Evolutionary conservation across 805 yeast species (phyloP).

Genomic region (Saccharomycopsis sp.): DNA sequence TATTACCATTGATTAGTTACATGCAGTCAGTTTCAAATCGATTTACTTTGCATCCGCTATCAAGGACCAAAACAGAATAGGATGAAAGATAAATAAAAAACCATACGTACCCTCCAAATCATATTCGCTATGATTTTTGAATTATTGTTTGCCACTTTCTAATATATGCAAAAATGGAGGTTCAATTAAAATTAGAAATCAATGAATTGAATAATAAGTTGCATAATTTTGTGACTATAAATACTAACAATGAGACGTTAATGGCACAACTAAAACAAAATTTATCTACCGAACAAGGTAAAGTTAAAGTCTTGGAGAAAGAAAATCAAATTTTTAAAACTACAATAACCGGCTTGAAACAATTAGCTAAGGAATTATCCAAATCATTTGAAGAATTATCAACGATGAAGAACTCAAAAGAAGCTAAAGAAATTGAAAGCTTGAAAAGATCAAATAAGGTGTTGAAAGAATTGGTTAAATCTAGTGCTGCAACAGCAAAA

Average conservation of each 20-base stretch:
- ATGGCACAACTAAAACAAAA: not conserved
- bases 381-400: not conserved
- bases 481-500: not conserved
- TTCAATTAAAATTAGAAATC: no score
- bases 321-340: conserved; percentile 10
- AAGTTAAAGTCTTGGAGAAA: conserved; percentile 3
- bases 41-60: no score
- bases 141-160: no score
- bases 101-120: no score
- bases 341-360: not conserved
- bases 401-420: not conserved
- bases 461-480: conserved; percentile 14
- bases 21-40: no score
- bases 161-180: no score
- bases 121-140: no score
- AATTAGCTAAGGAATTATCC: conserved; percentile 8
- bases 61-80: no score
- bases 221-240: not conserved
- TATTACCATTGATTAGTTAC: no score
- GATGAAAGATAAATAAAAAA: no score
- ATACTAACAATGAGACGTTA: not conserved
- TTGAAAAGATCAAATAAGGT: conserved; percentile 16
- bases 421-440: not conserved
- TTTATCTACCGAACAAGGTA: conserved; percentile 6
- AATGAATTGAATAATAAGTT: not conserved